Conservation (phyloP, 495 filamentous ascomycete genomes). For the Polyplosphaeria fusca region DNA sequence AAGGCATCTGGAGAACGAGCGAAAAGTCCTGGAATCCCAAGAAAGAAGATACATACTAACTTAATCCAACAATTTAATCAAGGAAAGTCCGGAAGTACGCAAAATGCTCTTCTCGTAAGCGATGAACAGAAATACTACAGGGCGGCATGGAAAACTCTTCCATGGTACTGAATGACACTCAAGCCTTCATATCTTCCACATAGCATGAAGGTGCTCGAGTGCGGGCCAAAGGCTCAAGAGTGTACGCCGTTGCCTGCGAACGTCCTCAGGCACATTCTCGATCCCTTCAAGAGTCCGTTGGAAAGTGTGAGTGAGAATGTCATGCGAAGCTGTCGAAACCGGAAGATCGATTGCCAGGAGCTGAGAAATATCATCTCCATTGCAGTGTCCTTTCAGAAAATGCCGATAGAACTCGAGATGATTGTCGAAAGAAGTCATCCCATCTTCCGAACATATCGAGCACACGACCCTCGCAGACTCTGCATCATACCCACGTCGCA, state of each 20-base stretch:
- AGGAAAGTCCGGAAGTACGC: background rate
- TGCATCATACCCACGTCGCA: background rate
- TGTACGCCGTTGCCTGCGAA: constrained; percentile 1
- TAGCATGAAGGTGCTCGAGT: background rate
- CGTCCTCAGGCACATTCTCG: background rate
- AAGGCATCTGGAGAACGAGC: background rate
- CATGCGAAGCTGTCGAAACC: background rate
- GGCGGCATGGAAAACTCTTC: background rate
- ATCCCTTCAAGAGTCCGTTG: background rate
- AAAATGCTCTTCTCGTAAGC: background rate
- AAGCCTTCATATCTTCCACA: too few species aligned
- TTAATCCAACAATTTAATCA: background rate
- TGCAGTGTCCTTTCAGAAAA: background rate
- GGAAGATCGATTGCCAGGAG: background rate
- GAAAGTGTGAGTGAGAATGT: too few species aligned
- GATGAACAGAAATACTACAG: background rate
- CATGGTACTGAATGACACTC: background rate
- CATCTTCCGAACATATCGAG: background rate
- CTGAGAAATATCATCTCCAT: too few species aligned
- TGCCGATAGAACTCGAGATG: background rate
- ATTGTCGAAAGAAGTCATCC: too few species aligned
- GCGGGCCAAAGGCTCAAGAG: constrained; percentile 2
- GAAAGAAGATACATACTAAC: background rate
- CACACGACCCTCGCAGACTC: background rate
- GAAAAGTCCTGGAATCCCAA: background rate